Base-by-base conservation (phyloP, 169 alveolate species). In the Amoebophrya sp. region DNA sequence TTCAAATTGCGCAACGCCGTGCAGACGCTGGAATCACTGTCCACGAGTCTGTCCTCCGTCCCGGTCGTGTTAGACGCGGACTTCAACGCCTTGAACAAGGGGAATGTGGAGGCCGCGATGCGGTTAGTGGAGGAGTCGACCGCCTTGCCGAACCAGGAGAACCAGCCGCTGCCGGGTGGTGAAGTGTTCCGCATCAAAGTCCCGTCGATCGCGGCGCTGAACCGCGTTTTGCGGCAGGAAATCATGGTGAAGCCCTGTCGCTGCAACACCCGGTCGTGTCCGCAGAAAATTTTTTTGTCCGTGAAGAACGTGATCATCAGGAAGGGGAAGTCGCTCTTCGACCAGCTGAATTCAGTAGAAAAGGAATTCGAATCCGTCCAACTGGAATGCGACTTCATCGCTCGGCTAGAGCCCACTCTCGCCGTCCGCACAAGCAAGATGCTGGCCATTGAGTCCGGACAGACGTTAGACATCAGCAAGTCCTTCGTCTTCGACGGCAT, bases 371-470 rank as follows among this genome's bases (percentile, higher is more conserved):
- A 18, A n/a, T 7, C 1, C 83, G 83, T 66, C 32, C 83, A 66
- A 25, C 83, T 66, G 83, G 83, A 66, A 2, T 66, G 83, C 83
- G 83, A 66, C 83, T 66, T 66, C 83, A 66, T 66, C 35, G 29
- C 83, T 12, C 83, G 83, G 1, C 18, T 66, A 25, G 83, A 66
- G 35, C 83, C 83, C 35, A 66, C 83, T 12, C 83, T 66, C 7
- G 12, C 83, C 7, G 83, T 66, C 39, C 83, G 83, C 35, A 18
- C 83, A 0, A 7, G 32, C 2, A 18, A n/a, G 18, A 66, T 66
- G 83, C 83, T 66, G 12, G 35, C 83, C 10, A 25, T 66, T 2
- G 83, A 66, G 35, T 25, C 39, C 18, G 83, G 83, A 3, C 1
- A 66, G 35, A 7, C 29, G 29, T 1, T 66, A 2, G 83, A 66